Evolutionary conservation across 257 asterid species (phyloP).

Genomic region (Capsicum pubescens): DNA sequence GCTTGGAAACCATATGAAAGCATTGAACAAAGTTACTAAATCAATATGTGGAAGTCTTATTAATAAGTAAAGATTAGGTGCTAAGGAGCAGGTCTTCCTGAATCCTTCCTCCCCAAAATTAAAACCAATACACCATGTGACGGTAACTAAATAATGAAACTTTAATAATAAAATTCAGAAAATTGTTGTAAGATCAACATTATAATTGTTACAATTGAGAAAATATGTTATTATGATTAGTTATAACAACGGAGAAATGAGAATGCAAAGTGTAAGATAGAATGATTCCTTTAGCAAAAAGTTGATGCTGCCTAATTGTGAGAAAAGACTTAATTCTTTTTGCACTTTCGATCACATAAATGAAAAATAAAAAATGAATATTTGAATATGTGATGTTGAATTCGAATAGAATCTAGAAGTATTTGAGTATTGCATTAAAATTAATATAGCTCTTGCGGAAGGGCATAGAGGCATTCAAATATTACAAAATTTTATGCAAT

Average conservation of each 20-base stretch:
- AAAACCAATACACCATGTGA: not conserved
- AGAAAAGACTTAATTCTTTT: slow-evolving; percentile 2
- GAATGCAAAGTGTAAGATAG: slow-evolving; percentile 11
- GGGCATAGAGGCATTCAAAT: not conserved
- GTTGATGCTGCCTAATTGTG: slow-evolving; percentile 8
- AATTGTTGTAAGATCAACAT: not conserved
- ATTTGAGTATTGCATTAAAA: not conserved
- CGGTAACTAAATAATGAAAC: not conserved
- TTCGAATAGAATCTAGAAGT: not conserved
- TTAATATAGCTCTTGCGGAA: not conserved
- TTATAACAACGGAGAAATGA: not conserved
- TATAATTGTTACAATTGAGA: not conserved
- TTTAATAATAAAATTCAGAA: not conserved
- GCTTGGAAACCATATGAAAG: not conserved
- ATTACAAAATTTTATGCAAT: not conserved
- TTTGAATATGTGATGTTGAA: not conserved
- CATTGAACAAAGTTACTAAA: not conserved
- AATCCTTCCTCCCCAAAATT: not conserved
- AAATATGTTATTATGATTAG: slow-evolving; percentile 6
- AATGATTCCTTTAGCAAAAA: not conserved
- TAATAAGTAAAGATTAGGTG: slow-evolving; percentile 4
- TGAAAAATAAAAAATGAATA: not conserved
- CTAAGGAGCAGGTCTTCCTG: not conserved
- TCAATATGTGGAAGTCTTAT: not conserved
- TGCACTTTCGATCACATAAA: not conserved